Evolutionary conservation across 495 filamentous ascomycete genomes (phyloP).

Genomic region (Penicillium soppii): DNA sequence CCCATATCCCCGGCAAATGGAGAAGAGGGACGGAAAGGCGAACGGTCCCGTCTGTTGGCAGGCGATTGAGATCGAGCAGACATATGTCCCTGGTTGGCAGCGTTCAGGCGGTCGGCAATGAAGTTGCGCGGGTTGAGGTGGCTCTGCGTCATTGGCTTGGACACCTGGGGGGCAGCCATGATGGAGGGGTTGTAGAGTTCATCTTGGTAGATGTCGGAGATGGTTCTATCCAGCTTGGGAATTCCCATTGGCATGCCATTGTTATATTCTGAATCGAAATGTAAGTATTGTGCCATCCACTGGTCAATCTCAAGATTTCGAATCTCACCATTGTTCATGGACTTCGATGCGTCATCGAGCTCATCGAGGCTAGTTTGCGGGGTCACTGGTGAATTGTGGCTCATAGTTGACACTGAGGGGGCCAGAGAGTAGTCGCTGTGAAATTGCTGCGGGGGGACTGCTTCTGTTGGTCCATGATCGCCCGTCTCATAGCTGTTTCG

Average conservation of each 20-base stretch:
- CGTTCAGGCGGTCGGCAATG: conserved; percentile 73
- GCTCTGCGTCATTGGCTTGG: conserved; percentile 41
- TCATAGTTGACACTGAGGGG: conserved; percentile 55
- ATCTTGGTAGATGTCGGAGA: conserved; percentile 82
- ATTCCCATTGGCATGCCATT: conserved; percentile 45
- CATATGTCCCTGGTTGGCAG: conserved; percentile 71
- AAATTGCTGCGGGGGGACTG: conserved; percentile 31
- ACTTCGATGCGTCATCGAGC: conserved; percentile 48
- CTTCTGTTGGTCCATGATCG: conserved; percentile 53
- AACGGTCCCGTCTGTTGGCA: conserved; percentile 62
- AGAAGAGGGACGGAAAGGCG: conserved; percentile 80
- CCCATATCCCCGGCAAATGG: conserved; percentile 53
- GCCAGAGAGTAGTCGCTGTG: conserved; percentile 47
- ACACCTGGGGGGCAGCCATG: conserved; percentile 49
- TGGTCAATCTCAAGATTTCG: conserved; percentile 42
- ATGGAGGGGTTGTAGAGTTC: conserved; percentile 76
- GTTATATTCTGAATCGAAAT: conserved; percentile 46
- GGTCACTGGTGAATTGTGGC: conserved; percentile 57
- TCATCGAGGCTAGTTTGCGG: conserved; percentile 55
- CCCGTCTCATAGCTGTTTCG: conserved; percentile 55
- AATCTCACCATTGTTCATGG: conserved; percentile 52
- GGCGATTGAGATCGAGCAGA: conserved; percentile 60
- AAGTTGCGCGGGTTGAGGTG: conserved; percentile 58
- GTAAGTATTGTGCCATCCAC: conserved; percentile 66
- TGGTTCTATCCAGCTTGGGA: conserved; percentile 81